Percentiles rank a stretch among this genome's conserved stretches.
These are phyloP conservation scores for Ramaria sp. DNA, from an alignment of 768 basidiomycete genomes.

Conservation along the genomic window DNA sequence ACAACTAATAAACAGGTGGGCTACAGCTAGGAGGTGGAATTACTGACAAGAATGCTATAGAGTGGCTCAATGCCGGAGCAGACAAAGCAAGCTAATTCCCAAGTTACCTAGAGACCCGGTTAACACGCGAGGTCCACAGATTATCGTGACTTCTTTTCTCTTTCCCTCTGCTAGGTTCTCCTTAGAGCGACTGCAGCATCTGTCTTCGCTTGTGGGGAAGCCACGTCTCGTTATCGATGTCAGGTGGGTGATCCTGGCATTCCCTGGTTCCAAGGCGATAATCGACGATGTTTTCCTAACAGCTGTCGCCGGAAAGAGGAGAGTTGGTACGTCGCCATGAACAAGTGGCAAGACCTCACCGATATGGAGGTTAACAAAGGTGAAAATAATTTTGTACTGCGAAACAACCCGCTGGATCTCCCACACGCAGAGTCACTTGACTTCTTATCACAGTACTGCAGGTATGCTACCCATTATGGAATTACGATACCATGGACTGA, in stretches of 20 bases:
- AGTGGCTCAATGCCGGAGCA: slow-evolving; percentile 85
- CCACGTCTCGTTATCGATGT: slow-evolving; percentile 91
- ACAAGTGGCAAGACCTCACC: slow-evolving; percentile 95
- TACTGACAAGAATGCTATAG: slow-evolving; percentile 60
- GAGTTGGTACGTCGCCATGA: slow-evolving; percentile 94
- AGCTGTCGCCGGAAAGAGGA: slow-evolving; percentile 75
- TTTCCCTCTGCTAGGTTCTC: slow-evolving; percentile 82
- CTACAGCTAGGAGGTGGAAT: slow-evolving; percentile 95
- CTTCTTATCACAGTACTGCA: slow-evolving; percentile 71
- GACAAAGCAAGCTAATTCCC: slow-evolving; percentile 54
- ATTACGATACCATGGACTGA: slow-evolving; percentile 4
- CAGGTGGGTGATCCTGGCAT: slow-evolving; percentile 40
- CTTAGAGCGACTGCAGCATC: slow-evolving; percentile 48
- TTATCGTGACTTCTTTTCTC: slow-evolving; percentile 95
- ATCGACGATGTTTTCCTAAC: not conserved
- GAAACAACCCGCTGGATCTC: not conserved
- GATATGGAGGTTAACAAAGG: slow-evolving; percentile 88
- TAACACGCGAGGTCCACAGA: slow-evolving; percentile 31
- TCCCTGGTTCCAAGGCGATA: not conserved
- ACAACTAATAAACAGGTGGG: slow-evolving; percentile 34
- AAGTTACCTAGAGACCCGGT: not conserved
- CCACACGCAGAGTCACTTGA: slow-evolving; percentile 56
- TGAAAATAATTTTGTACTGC: slow-evolving; percentile 15
- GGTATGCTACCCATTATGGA: slow-evolving; percentile 27
- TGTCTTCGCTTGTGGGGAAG: slow-evolving; percentile 62